Evolutionary conservation across 345 rosid species (phyloP).

Genomic region (Schrenkiella parvula): DNA sequence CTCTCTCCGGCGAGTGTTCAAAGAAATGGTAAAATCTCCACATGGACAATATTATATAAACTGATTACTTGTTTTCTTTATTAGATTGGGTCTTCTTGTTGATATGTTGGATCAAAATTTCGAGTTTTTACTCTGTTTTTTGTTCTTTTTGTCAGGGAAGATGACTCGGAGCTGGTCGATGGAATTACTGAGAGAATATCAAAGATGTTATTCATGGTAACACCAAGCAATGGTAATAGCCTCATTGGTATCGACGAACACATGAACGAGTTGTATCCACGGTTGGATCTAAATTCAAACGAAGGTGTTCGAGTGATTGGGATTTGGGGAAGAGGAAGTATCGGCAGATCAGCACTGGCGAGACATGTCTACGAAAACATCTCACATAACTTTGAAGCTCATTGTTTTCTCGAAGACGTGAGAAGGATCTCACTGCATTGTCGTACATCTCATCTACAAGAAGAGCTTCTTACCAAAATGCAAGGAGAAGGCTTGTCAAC

Average conservation of each 20-base stretch:
- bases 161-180: constrained; percentile 31
- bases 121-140: not conserved
- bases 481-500: constrained; percentile 23
- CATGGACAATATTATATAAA: too few relatives aligned
- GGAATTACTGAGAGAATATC: constrained; percentile 13
- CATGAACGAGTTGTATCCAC: constrained; percentile 10
- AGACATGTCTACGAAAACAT: constrained; percentile 21
- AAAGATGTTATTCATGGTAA: not conserved
- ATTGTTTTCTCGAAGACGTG: constrained; percentile 29
- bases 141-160: constrained; percentile 6
- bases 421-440: not conserved
- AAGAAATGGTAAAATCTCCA: constrained; percentile 12
- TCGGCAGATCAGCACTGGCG: constrained; percentile 29
- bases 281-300: not conserved
- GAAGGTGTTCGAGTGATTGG: constrained; percentile 16
- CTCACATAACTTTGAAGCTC: constrained; percentile 26
- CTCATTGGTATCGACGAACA: constrained; percentile 32
- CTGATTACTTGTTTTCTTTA: not conserved
- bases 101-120: not conserved
- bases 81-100: not conserved
- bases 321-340: constrained; percentile 35
- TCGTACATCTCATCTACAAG: constrained; percentile 4
- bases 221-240: not conserved
- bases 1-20: constrained; percentile 31
- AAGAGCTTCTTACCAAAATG: constrained; percentile 27